Evolutionary conservation across 2,329 filamentous ascomycete species (phyloP).

Genomic region (Fusarium brevicatenulatum): DNA sequence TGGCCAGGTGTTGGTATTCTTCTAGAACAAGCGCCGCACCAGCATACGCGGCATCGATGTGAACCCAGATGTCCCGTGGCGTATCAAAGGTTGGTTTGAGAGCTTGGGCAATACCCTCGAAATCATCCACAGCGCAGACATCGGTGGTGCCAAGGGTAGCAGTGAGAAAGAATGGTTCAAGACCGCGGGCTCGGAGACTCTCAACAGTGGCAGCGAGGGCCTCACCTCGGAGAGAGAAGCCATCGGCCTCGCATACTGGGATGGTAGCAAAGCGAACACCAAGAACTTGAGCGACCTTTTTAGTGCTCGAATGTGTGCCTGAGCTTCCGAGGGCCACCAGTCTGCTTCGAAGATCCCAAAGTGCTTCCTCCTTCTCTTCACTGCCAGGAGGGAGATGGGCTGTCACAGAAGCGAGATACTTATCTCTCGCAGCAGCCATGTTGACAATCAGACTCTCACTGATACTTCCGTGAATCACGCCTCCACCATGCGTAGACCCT

Average conservation of each 20-base stretch:
- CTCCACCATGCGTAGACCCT: slow-evolving; percentile 77
- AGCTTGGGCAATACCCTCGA: slow-evolving; percentile 70
- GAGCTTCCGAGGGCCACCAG: slow-evolving; percentile 84
- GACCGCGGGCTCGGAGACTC: slow-evolving; percentile 72
- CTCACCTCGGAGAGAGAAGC: slow-evolving; percentile 75
- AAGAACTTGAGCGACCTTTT: slow-evolving; percentile 87
- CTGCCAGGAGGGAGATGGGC: slow-evolving; percentile 57
- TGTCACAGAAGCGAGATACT: slow-evolving; percentile 72
- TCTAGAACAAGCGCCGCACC: slow-evolving; percentile 85
- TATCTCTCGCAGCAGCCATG: slow-evolving; percentile 87
- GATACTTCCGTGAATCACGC: slow-evolving; percentile 93
- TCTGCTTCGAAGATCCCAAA: slow-evolving; percentile 62
- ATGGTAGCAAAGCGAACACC: slow-evolving; percentile 84
- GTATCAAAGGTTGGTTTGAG: slow-evolving; percentile 49
- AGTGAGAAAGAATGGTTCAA: slow-evolving; percentile 89
- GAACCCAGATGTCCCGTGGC: slow-evolving; percentile 79
- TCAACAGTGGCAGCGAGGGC: slow-evolving; percentile 71
- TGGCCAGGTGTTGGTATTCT: slow-evolving; percentile 77
- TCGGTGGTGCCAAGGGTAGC: slow-evolving; percentile 87
- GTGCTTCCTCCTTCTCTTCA: slow-evolving; percentile 76
- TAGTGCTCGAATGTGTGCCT: slow-evolving; percentile 83
- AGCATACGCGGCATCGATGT: slow-evolving; percentile 93
- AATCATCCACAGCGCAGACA: slow-evolving; percentile 88
- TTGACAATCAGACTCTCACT: slow-evolving; percentile 88
- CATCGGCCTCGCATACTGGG: slow-evolving; percentile 68